Evolutionary conservation across 208 protist genomes (phyloP).

Genomic region (Sergeia podlipaevii): DNA sequence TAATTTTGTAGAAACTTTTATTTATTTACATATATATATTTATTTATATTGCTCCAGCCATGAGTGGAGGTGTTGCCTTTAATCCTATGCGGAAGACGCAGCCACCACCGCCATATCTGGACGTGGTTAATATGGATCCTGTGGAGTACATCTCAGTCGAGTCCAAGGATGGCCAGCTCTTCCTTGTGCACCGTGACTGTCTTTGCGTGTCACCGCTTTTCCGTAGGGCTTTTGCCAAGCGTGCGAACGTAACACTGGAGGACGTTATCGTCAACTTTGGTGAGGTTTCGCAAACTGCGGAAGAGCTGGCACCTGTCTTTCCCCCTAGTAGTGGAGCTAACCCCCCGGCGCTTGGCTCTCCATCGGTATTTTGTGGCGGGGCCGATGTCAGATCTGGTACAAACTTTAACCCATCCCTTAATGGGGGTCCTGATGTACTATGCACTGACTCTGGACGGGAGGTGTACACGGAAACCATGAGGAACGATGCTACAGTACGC

Average conservation of each 20-base stretch:
- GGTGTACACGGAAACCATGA: constrained; percentile 22
- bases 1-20: no score
- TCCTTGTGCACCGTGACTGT: constrained; percentile 53
- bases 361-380: no score
- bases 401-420: no score
- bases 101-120: constrained; percentile 71
- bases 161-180: constrained; percentile 33
- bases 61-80: constrained; percentile 55
- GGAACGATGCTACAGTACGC: constrained; percentile 26
- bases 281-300: not conserved
- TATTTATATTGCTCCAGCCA: constrained; percentile 17
- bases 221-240: constrained; percentile 48
- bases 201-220: constrained; percentile 57
- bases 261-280: constrained; percentile 33
- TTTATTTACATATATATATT: constrained; percentile 16
- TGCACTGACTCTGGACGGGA: no score
- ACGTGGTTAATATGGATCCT: constrained; percentile 56
- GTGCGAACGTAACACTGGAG: constrained; percentile 15
- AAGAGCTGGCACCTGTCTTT: no score
- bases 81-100: constrained; percentile 87
- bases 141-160: constrained; percentile 46
- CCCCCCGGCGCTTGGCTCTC: no score
- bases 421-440: no score
- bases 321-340: no score
- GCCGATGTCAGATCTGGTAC: no score